Conservation (phyloP, 2,329 filamentous ascomycete genomes). For the Ceratocystis cubensis region DNA sequence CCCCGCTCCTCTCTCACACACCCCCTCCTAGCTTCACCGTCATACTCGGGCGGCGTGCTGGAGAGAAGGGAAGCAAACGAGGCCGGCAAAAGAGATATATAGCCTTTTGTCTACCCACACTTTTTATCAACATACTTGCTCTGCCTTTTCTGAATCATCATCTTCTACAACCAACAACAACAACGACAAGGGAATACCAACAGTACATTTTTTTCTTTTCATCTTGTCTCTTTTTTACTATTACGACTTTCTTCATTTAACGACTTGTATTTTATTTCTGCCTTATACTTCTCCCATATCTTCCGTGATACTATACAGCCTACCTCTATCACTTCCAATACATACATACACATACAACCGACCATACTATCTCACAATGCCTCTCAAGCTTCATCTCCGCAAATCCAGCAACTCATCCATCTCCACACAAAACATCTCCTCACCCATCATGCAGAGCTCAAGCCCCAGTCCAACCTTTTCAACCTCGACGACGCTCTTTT, state of each 20-base stretch:
- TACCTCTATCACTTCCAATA: not conserved
- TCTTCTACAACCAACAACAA: not conserved
- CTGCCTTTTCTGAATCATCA: not conserved
- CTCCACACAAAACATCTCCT: constrained; percentile 14
- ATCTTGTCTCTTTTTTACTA: not conserved
- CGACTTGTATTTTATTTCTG: constrained; percentile 1
- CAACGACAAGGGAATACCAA: not conserved
- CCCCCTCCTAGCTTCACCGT: not conserved
- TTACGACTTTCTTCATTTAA: not conserved
- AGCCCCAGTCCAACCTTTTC: constrained; percentile 14
- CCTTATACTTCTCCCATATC: not conserved
- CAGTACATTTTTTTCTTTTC: not conserved
- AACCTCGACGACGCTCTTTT: not conserved
- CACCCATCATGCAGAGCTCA: constrained; percentile 15
- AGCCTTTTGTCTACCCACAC: constrained; percentile 1
- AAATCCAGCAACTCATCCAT: constrained; percentile 18
- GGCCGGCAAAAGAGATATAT: not conserved
- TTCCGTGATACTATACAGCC: not conserved
- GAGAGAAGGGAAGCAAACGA: not conserved
- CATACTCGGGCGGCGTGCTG: not conserved
- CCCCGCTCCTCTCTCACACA: not conserved
- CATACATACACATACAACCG: not conserved
- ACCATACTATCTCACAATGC: constrained; percentile 9
- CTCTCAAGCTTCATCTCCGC: constrained; percentile 15
- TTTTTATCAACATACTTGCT: not conserved